Conservation (phyloP, 805 yeast species). For the Isabelozyma pseudorhagii region DNA sequence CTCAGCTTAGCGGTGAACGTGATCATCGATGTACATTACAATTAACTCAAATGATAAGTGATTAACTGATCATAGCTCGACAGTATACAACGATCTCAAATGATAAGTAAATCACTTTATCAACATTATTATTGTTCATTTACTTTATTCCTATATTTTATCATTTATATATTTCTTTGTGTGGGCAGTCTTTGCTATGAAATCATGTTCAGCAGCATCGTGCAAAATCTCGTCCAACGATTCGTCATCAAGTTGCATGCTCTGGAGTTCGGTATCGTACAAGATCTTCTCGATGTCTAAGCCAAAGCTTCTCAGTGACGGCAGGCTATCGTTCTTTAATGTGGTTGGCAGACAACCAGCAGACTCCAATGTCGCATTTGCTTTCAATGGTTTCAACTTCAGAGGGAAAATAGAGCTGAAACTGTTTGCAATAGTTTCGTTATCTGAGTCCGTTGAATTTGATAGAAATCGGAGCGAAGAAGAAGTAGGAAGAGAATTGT, state of each 20-base stretch:
- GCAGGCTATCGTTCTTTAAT: neutral
- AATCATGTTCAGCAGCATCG: conserved; percentile 3
- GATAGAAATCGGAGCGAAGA: conserved; percentile 8
- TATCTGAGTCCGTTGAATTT: conserved; percentile 3
- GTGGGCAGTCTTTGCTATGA: conserved; percentile 6
- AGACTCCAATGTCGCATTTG: neutral
- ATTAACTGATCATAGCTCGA: too few relatives aligned
- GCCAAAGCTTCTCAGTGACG: conserved; percentile 1
- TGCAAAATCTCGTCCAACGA: conserved; percentile 6
- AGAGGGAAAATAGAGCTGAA: conserved; percentile 8
- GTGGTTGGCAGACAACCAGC: conserved; percentile 2
- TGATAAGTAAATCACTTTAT: too few relatives aligned
- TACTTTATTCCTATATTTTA: neutral
- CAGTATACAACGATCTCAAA: too few relatives aligned
- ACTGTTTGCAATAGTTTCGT: conserved; percentile 1
- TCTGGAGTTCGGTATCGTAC: neutral
- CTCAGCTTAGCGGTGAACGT: too few relatives aligned
- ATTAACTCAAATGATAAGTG: too few relatives aligned
- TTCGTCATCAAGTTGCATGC: neutral
- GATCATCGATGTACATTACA: too few relatives aligned
- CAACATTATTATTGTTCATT: too few relatives aligned
- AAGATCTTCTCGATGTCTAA: neutral
- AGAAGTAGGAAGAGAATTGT: conserved; percentile 24
- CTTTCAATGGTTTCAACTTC: neutral
- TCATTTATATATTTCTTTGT: neutral